Evolutionary conservation across 2,329 filamentous ascomycete species (phyloP), one percentile per base, ranked within the genome.

Genomic region (Aureobasidium sp.): DNA sequence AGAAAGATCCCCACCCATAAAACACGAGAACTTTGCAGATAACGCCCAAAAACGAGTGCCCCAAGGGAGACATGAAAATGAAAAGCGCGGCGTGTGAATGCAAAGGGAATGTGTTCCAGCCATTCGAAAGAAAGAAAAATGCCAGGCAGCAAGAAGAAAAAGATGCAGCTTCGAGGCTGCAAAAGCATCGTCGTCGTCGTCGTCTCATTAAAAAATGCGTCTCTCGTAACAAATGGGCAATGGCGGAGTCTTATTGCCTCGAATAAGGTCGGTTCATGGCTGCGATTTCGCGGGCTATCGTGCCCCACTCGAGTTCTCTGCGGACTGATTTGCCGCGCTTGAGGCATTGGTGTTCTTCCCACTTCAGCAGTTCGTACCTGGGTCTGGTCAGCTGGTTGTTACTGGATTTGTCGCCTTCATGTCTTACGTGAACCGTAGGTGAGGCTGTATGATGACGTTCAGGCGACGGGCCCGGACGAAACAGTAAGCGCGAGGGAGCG

Each of bases 371-470:
- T 76, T 99, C 94, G 71, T 97, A 81, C 19, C 57, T 60, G 37
- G 14, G 14, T 27, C 31, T 24, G 31, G 57, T 50, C 35, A 50
- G 54, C 54, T 22, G 49, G 80, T 17, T 33, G 17, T 24, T 19
- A 14, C 14, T 58, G n/a, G 17, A 71, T 75, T 71, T 67, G 1
- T 14, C 27, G 11, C 44, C 22, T 33, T 40, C 5, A 6, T 6
- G 7, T 50, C 57, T 42, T n/a, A 96, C 67, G 89, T 89, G 76
- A 99, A 99, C 63, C 91, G 84, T 61, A 99, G 81, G 77, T 99
- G 93, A 14, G 94, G 94, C 73, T 99, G 94, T 66, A 99, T 97
- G 66, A 99, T 99, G 58, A 99, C 94, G 71, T 99, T 99, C 52
- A 99, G 80, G 64, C 94, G 83, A 59, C 94, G 84, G 22, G 94